Base-by-base conservation (phyloP, 306 rosid genomes). In the Ormosia emarginata region DNA sequence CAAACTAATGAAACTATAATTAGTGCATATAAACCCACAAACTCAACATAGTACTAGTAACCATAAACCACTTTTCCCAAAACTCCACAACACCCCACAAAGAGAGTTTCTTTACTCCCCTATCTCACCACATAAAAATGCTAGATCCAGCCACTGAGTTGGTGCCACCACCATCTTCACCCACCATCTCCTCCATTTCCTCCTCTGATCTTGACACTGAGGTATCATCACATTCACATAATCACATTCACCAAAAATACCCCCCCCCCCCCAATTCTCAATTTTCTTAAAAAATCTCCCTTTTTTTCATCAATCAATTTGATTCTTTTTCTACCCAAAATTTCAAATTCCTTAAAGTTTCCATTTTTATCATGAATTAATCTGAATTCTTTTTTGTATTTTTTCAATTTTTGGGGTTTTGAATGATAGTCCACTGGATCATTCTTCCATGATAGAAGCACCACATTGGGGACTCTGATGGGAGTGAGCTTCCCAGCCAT, bases 121-220 rank as follows among this genome's bases (percentile, higher is more conserved):
- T 10, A 44, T 47, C 10, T 67, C 85, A 11, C 14, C 66, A 52
- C 55, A 67, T 56, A 75, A 79, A 85, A 74, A 95, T 95, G 99
- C 76, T 91, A 64, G 94, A 95, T 90, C 98, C 98, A 47, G 91
- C 92, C 33, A 71, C 79, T 74, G 93, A 92, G 49, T 82, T 95
- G 85, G 86, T 93, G 36, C 98, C 98, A 15, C 90, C 94, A 14
- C 98, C 96, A 34, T 88, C 94, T 2, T 95, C 99, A 34, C 99
- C 99, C 10, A 85, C 97, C 49, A 91, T 88, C 67, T 95, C 99
- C 36, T 95, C 98, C 80, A 77, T 95, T 66, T 93, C 98, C 67
- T 95, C 99, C 74, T 95, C 99, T 90, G 98, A 95, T 93, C 94
- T 95, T 82, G 99, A 93, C 90, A 95, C 99, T 71, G 90, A 86